Evolutionary conservation across 2,329 filamentous ascomycete species (phyloP).

Genomic region (Nemania sp.): DNA sequence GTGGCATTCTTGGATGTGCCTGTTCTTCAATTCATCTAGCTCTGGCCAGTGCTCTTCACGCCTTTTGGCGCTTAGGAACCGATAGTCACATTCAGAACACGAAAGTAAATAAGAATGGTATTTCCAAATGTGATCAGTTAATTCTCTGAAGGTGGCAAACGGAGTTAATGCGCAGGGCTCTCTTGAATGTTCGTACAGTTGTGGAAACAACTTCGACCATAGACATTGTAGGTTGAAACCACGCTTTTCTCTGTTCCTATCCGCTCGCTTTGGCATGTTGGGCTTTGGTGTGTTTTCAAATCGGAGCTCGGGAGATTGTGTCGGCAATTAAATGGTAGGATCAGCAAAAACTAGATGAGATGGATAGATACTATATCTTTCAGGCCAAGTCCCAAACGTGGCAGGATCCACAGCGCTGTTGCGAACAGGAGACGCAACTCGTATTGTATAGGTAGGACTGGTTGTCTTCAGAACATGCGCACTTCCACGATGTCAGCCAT

Average conservation of each 20-base stretch:
- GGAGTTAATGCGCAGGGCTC: neutral
- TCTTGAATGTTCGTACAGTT: neutral
- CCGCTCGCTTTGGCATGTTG: conserved; percentile 7
- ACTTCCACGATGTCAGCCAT: conserved; percentile 8
- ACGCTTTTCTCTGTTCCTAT: neutral
- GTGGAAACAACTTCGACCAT: conserved; percentile 18
- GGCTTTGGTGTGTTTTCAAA: too few species aligned
- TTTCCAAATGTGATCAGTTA: conserved; percentile 19
- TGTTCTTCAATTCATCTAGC: neutral
- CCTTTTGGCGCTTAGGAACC: conserved; percentile 4
- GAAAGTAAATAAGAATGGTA: conserved; percentile 15
- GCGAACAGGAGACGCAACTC: neutral
- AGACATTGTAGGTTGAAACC: conserved; percentile 10
- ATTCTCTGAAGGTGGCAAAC: conserved; percentile 6
- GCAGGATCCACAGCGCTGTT: neutral
- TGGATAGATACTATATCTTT: too few species aligned
- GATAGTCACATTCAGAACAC: conserved; percentile 6
- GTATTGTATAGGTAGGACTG: conserved; percentile 11
- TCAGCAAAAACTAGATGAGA: too few species aligned
- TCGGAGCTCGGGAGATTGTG: too few species aligned
- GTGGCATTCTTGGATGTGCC: neutral
- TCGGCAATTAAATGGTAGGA: neutral
- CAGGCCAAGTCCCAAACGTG: too few species aligned
- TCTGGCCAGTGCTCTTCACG: neutral
- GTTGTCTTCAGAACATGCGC: neutral